Evolutionary conservation across 192 early-diverging fungal species (phyloP), one percentile per base, ranked within the genome.

Genomic region (Cetraspora pellucida): DNA sequence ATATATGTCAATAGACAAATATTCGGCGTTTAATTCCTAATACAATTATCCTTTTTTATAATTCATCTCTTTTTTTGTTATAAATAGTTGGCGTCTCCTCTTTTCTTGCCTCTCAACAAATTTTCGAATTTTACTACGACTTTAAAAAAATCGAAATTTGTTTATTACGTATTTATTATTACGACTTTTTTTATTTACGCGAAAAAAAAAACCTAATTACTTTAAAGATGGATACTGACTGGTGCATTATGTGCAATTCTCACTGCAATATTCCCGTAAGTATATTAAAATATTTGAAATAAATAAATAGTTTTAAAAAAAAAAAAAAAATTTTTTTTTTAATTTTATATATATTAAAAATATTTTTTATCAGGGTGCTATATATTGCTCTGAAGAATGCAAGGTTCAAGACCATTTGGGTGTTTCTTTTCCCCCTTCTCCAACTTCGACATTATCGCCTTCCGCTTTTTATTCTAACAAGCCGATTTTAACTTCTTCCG

Each of bases 191-290:
- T 37, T n/a, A n/a, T 37, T 37, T 37, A 37, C 31, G 31, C 31
- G 31, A 37, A 37, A 37, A 37, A 37, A 37, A 37, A 37, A 37
- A 37, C 1, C 2, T 3, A 37, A 37, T 60, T 28, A n/a, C n/a
- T n/a, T n/a, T n/a, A 64, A 61, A 30, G 43, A 65, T 65, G 63
- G 63, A 65, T 43, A 65, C 63, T 14, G 63, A 65, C 31, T 65
- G 63, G 63, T 65, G 63, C 31, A 65, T 65, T 30, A 65, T 65
- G 63, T 65, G 63, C 17, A 30, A 65, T 65, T 65, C 63, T 65
- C 63, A 65, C 17, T 65, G 63, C 31, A 65, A 65, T 37, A 65
- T 65, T 65, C 63, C 63, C 63, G 63, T 65, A 65, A 65, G 63
- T 65, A 65, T 64, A 31, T 31, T 0, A 6, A 19, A 64, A 37